Percentiles rank a stretch among this genome's conserved stretches.
phyloP scores from a whole-genome alignment of 148 eudicot species.

The Heliosperma pusillum region DNA sequence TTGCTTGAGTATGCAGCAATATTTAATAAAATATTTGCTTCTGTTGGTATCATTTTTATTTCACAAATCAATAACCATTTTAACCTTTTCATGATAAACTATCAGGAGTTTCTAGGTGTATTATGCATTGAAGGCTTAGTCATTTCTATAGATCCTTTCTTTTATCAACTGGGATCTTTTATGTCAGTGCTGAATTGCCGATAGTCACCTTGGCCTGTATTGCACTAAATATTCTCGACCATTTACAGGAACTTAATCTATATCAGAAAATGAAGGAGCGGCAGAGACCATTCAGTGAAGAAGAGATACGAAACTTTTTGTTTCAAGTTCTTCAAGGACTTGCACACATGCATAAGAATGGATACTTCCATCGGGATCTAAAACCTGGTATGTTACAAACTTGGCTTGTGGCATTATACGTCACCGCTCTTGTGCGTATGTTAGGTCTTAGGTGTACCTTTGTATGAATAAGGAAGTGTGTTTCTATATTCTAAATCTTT shows the following conservation, averaged over 20 bases:
- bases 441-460: not conserved
- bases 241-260: constrained; percentile 67
- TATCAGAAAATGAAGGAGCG: constrained; percentile 78
- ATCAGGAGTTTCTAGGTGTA: not conserved
- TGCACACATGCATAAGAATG: constrained; percentile 73
- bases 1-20: not conserved
- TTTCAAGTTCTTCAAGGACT: constrained; percentile 85
- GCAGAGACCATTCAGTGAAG: constrained; percentile 67
- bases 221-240: not conserved
- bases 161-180: not conserved
- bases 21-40: not conserved
- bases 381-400: constrained; percentile 67
- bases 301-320: constrained; percentile 64
- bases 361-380: constrained; percentile 90
- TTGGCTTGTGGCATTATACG: not conserved
- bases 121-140: too few relatives aligned
- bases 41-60: too few relatives aligned
- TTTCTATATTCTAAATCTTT: not conserved
- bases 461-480: too few relatives aligned
- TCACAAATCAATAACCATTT: too few relatives aligned
- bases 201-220: not conserved
- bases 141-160: not conserved
- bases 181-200: not conserved
- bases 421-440: not conserved
- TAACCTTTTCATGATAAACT: too few relatives aligned